Evolutionary conservation across 2,329 filamentous ascomycete species (phyloP).

Genomic region (Seiridium unicorne): DNA sequence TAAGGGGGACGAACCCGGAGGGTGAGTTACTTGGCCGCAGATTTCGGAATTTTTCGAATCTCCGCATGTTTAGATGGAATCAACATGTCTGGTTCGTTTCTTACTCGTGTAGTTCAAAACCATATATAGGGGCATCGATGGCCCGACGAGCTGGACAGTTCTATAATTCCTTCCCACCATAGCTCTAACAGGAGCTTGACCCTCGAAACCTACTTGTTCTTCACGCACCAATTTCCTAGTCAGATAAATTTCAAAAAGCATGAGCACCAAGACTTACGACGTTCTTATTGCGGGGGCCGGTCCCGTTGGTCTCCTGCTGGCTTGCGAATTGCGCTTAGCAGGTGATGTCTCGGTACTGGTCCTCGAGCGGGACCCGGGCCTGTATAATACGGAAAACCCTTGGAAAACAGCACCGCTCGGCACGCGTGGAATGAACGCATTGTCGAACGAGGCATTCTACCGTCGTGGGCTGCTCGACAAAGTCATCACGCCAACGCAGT

Average conservation of each 20-base stretch:
- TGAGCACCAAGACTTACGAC: constrained; percentile 22
- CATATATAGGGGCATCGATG: too few relatives aligned
- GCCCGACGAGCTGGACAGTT: too few relatives aligned
- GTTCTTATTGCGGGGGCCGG: constrained; percentile 34
- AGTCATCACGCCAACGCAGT: constrained; percentile 15
- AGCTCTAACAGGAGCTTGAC: too few relatives aligned
- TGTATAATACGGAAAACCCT: constrained; percentile 14
- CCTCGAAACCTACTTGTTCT: neutral
- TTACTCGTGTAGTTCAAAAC: too few relatives aligned
- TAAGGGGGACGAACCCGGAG: too few relatives aligned
- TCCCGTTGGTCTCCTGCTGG: constrained; percentile 33
- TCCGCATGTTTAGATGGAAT: too few relatives aligned
- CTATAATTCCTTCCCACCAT: too few relatives aligned
- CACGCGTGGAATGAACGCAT: constrained; percentile 28
- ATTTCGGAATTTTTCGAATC: too few relatives aligned
- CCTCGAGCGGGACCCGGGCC: constrained; percentile 26
- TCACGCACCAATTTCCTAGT: neutral
- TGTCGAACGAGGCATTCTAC: constrained; percentile 33
- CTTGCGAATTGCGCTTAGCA: constrained; percentile 32
- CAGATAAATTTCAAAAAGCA: neutral
- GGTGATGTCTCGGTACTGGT: constrained; percentile 31
- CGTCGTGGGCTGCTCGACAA: constrained; percentile 35
- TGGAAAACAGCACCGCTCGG: constrained; percentile 27
- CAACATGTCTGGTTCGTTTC: too few relatives aligned
- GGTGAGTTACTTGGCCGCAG: too few relatives aligned